Percentiles rank a stretch among this genome's conserved stretches.
Evolutionary conservation across 2,329 filamentous ascomycete species (phyloP).

Genomic region (Thyridium curvatum): DNA sequence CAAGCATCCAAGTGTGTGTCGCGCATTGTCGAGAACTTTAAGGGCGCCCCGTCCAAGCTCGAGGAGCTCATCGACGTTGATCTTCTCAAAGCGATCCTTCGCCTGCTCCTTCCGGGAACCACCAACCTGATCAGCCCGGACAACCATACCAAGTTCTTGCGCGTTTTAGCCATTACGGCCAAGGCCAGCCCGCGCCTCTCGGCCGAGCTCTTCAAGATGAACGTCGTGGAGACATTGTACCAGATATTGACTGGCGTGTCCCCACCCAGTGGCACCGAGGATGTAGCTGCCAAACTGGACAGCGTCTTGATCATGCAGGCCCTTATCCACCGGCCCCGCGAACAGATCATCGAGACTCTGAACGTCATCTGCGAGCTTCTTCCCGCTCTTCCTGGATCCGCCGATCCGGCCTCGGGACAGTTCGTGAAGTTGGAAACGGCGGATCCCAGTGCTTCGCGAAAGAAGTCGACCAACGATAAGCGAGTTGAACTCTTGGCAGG

Average conservation of each 20-base stretch:
- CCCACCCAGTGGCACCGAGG: constrained; percentile 70
- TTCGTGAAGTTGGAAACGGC: constrained; percentile 39
- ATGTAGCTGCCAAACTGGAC: constrained; percentile 81
- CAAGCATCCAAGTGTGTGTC: constrained; percentile 94
- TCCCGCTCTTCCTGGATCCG: constrained; percentile 60
- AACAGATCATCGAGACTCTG: constrained; percentile 94
- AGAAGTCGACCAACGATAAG: constrained; percentile 64
- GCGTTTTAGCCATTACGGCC: constrained; percentile 84
- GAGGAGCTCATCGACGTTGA: constrained; percentile 90
- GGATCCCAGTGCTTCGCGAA: constrained; percentile 30
- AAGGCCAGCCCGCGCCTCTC: constrained; percentile 83
- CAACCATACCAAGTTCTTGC: constrained; percentile 94
- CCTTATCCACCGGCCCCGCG: constrained; percentile 86
- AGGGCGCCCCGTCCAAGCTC: constrained; percentile 76
- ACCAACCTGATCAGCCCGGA: constrained; percentile 91
- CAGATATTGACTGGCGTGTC: constrained; percentile 96
- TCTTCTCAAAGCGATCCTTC: constrained; percentile 75
- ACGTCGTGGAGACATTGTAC: constrained; percentile 94
- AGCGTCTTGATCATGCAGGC: constrained; percentile 99
- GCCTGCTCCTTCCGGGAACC: constrained; percentile 84
- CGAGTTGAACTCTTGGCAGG: constrained; percentile 72
- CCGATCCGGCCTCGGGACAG: constrained; percentile 34
- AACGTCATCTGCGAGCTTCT: constrained; percentile 96
- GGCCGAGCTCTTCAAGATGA: constrained; percentile 88
- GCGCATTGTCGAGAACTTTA: constrained; percentile 95